Base-by-base conservation (phyloP, 129 eudicot genomes). In the Erigeron canadensis region DNA sequence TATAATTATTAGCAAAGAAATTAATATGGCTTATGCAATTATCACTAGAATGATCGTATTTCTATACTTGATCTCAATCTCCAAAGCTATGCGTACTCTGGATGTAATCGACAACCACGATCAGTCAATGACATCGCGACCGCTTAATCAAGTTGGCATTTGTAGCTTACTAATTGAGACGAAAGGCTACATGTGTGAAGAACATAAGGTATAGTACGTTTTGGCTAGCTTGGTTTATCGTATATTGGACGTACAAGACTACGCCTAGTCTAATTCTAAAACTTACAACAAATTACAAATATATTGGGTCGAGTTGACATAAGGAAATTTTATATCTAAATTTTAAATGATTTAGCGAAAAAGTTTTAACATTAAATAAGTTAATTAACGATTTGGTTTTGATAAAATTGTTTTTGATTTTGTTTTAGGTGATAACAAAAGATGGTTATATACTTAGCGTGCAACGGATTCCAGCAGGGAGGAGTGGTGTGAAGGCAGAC, bases 391-490 rank as follows among this genome's bases (percentile, higher is more conserved):
- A 43, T 43, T 54, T 4, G 16, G 4, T 7, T 0, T 17, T 7
- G 21, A 54, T 23, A 11, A 37, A 5, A 11, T 34, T 70, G 10
- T 10, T 15, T 5, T 63, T 43, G 54, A 48, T 72, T 69, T 51
- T 45, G 39, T 65, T 17, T 37, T 58, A 91, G 96, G 96, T 91
- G 76, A 91, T 89, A n/a, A 91, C 98, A 1, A 63, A 84, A 71
- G 98, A 91, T 81, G 96, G 96, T 10, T 88, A 88, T 51, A 84
- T 91, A 19, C 91, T 91, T 53, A 85, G 91, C 74, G 4, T 91
- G 82, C 96, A 88, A 70, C 85, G 86, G 71, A 91, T 91, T 75
- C 94, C 96, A 0, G 41, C 8, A 19, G 87, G 86, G 9, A 71
- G 65, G 53, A 45, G 70, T 8, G 87, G 88, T 12, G 54, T 70